Conservation (phyloP, 2,329 filamentous ascomycete species). For the Aureobasidium sp. region DNA sequence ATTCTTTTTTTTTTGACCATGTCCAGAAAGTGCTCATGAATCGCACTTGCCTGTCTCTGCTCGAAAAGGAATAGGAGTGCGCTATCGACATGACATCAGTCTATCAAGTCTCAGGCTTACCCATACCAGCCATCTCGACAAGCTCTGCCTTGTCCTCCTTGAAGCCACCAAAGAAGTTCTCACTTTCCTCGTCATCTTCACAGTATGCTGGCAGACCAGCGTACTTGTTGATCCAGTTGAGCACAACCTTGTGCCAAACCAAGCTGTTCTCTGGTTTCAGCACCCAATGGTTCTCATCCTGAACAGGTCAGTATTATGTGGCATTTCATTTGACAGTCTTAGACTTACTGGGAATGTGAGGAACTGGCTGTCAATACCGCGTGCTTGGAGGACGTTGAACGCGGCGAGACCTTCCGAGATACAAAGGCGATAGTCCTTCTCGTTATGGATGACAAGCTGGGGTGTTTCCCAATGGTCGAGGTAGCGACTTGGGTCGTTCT, state of each 20-base stretch:
- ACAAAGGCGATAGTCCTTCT: constrained; percentile 83
- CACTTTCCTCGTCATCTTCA: constrained; percentile 22
- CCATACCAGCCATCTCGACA: constrained; percentile 12
- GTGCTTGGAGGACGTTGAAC: constrained; percentile 76
- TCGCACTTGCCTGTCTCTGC: too few relatives aligned
- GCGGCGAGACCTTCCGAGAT: constrained; percentile 76
- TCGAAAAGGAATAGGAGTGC: too few relatives aligned
- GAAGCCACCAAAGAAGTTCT: constrained; percentile 21
- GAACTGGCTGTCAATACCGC: constrained; percentile 66
- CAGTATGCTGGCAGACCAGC: constrained; percentile 41
- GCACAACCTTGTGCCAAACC: constrained; percentile 79
- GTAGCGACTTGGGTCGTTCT: constrained; percentile 50
- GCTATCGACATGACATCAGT: too few relatives aligned
- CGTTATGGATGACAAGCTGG: constrained; percentile 81
- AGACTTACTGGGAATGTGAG: constrained; percentile 57
- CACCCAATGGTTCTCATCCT: constrained; percentile 72
- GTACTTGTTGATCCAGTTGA: constrained; percentile 63
- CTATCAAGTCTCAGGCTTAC: constrained; percentile 12
- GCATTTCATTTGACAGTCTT: too few relatives aligned
- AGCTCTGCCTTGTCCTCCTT: constrained; percentile 17
- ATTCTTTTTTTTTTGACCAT: too few relatives aligned
- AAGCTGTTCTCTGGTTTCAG: constrained; percentile 85
- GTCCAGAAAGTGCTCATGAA: too few relatives aligned
- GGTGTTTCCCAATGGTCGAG: constrained; percentile 72
- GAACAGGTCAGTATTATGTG: too few relatives aligned